Percentiles rank a stretch among this genome's conserved stretches.
Evolutionary conservation across 495 filamentous ascomycete species (phyloP).

Genomic region (Hyaloscypha bicolor): DNA sequence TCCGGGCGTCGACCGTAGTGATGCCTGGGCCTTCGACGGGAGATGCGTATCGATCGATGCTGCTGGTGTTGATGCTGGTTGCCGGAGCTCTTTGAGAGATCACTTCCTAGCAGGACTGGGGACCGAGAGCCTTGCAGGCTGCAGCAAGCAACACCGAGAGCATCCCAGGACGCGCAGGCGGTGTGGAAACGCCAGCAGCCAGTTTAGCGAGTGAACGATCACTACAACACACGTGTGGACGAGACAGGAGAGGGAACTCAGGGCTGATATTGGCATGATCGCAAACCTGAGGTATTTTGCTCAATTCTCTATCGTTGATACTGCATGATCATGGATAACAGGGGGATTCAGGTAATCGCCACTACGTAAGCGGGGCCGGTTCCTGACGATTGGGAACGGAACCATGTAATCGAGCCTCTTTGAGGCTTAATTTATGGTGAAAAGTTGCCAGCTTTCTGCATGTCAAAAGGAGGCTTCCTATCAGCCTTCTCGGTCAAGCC

Average conservation of each 20-base stretch:
- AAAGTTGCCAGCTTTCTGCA: too few species aligned
- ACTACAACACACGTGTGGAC: slow-evolving; percentile 7
- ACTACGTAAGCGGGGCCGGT: not conserved
- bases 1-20: not conserved
- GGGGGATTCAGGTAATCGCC: not conserved
- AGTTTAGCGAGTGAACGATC: slow-evolving; percentile 13
- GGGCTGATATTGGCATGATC: not conserved
- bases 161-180: slow-evolving; percentile 22
- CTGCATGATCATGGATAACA: not conserved
- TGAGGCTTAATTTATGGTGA: not conserved
- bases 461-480: too few species aligned
- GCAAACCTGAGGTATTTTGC: not conserved
- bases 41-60: not conserved
- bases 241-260: not conserved
- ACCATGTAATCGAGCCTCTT: too few species aligned
- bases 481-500: too few species aligned
- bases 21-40: not conserved
- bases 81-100: not conserved
- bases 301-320: not conserved
- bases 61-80: not conserved
- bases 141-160: too few species aligned
- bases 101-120: slow-evolving; percentile 26
- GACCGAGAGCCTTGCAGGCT: too few species aligned
- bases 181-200: slow-evolving; percentile 14
- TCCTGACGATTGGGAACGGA: not conserved